Evolutionary conservation across 345 rosid species (phyloP), one percentile per base, ranked within the genome.

Genomic region (Arabidopsis thaliana): DNA sequence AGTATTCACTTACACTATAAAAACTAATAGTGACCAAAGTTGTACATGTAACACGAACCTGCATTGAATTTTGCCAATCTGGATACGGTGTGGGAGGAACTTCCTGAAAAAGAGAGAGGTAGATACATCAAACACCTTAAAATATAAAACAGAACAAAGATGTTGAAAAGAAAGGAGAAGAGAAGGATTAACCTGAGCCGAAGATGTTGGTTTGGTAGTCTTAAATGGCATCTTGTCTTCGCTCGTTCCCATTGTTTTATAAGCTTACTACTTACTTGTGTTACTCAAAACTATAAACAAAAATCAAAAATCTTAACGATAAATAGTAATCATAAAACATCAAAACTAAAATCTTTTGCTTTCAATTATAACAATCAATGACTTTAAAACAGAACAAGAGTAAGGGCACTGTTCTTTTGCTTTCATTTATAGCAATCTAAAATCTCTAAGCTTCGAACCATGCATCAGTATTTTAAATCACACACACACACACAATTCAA

Each of bases 21-120:
- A 20, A 50, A 61, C 44, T 44, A 24, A 30, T 12, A 48, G 67
- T 23, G 16, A 20, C 59, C 42, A 46, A 55, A 74, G 10, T 48
- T 50, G 44, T 69, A 50, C 45, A 8, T 33, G 7, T 36, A 34
- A 64, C 40, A 65, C 78, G 33, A 84, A 96, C 98, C 97, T 92
- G 97, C 96, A 95, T 82, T 64, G 97, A 75, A 76, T 69, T 88
- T 37, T 94, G 81, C 99, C 99, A 96, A 76, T 93, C 99, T 48
- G 93, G 84, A 80, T 96, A 65, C 0, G 91, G 96, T 5, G 89
- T 77, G 23, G 88, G 75, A 10, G 94, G 91, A 51, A 84, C 60
- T 71, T 96, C 97, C 98, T 95, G 83, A 44, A 56, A 56, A 55
- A 8, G 70, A 44, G 70, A 44, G 73, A 65, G 5, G 56, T 24